phyloP scores from a whole-genome alignment of 768 basidiomycete genomes.

The Termitomyces sp. region DNA sequence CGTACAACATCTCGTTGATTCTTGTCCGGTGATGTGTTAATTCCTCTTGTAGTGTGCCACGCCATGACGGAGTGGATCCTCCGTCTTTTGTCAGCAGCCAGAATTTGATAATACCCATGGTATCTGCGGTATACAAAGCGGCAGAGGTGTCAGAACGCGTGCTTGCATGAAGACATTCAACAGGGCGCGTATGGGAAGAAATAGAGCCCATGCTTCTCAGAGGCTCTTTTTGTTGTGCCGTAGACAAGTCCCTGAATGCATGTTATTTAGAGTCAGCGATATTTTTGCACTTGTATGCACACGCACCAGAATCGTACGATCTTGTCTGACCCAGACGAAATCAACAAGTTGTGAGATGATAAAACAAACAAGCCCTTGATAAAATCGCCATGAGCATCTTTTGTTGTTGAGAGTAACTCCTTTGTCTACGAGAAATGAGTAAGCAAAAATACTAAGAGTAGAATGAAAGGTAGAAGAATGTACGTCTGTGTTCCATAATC shows the following conservation, averaged over 20 bases:
- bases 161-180: constrained; percentile 72
- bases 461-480: constrained; percentile 20
- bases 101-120: constrained; percentile 84
- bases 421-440: constrained; percentile 52
- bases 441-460: background rate
- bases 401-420: constrained; percentile 62
- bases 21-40: constrained; percentile 77
- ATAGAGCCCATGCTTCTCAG: constrained; percentile 63
- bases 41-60: constrained; percentile 50
- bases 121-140: constrained; percentile 81
- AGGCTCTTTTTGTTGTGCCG: constrained; percentile 36
- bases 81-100: constrained; percentile 66
- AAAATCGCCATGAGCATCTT: constrained; percentile 82
- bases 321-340: constrained; percentile 92
- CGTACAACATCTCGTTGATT: constrained; percentile 70
- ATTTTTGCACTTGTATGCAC: background rate
- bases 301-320: constrained; percentile 81
- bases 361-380: constrained; percentile 82
- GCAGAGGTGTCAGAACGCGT: constrained; percentile 42
- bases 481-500: constrained; percentile 82
- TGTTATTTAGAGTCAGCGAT: constrained; percentile 1
- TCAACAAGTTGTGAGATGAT: constrained; percentile 60
- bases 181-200: constrained; percentile 84
- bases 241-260: constrained; percentile 59
- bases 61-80: constrained; percentile 44